Conservation (phyloP, 768 basidiomycete species). For the Mycena floridula region DNA sequence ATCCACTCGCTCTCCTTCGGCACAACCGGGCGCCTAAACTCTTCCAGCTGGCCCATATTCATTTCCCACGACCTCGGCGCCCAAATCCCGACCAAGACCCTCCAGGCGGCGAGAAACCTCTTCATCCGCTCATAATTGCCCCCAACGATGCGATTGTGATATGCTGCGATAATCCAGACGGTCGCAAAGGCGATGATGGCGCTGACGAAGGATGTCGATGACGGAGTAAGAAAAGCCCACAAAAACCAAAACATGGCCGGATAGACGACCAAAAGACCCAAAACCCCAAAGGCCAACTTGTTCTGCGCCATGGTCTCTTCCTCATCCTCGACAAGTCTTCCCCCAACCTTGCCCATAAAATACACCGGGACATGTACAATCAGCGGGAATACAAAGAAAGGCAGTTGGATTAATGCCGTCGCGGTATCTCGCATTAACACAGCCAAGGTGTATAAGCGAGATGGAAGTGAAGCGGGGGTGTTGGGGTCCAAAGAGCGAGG, state of each 20-base stretch:
- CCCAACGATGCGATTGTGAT: conserved; percentile 84
- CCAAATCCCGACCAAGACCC: conserved; percentile 95
- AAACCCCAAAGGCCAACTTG: conserved; percentile 84
- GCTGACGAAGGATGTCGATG: too few relatives aligned
- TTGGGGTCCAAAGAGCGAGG: conserved; percentile 80
- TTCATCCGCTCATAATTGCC: conserved; percentile 84
- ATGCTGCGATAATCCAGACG: conserved; percentile 68
- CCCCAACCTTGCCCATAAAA: conserved; percentile 70
- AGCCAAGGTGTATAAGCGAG: conserved; percentile 73
- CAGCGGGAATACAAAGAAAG: conserved; percentile 86
- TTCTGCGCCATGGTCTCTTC: conserved; percentile 97
- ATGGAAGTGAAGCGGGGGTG: conserved; percentile 68
- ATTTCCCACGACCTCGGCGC: conserved; percentile 79
- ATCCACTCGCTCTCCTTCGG: conserved; percentile 74
- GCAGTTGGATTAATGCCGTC: conserved; percentile 63
- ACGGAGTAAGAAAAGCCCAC: conserved; percentile 78
- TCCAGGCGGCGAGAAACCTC: conserved; percentile 89
- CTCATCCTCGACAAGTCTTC: conserved; percentile 71
- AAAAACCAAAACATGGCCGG: conserved; percentile 77
- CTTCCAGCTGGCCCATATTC: conserved; percentile 63
- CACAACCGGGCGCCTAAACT: conserved; percentile 59
- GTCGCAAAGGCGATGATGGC: conserved; percentile 72
- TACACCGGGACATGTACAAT: conserved; percentile 84
- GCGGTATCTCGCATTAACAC: conserved; percentile 77
- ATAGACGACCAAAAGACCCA: conserved; percentile 72